Conservation (phyloP, 176 grass and related monocot genomes). For the Zoysia japonica region DNA sequence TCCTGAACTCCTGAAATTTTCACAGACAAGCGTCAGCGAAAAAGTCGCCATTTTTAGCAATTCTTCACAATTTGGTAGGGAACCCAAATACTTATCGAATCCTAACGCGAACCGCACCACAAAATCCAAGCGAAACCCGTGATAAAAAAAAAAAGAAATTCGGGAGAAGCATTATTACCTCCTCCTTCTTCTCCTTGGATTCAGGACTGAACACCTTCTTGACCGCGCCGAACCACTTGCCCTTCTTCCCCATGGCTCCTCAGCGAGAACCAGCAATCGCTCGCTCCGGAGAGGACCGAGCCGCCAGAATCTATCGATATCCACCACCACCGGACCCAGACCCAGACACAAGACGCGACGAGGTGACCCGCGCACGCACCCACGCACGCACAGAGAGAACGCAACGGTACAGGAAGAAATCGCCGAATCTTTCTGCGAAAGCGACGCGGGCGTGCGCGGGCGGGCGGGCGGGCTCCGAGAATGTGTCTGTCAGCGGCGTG, state of each 20-base stretch:
- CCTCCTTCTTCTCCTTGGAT: conserved; percentile 84
- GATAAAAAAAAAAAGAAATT: background rate
- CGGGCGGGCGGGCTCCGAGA: background rate
- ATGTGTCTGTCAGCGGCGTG: conserved; percentile 40
- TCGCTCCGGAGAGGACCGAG: conserved; percentile 32
- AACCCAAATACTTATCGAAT: conserved; percentile 9
- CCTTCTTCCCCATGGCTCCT: conserved; percentile 90
- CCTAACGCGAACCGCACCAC: background rate
- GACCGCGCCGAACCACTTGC: conserved; percentile 96
- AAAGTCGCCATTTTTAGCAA: background rate
- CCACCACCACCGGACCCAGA: background rate
- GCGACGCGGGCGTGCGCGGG: conserved; percentile 17
- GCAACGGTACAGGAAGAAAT: conserved; percentile 7
- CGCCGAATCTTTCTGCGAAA: conserved; percentile 43
- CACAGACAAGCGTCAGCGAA: background rate
- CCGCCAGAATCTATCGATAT: conserved; percentile 45
- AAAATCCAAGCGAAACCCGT: background rate
- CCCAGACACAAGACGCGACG: conserved; percentile 1
- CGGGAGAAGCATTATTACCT: conserved; percentile 30
- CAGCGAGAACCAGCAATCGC: background rate
- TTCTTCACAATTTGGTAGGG: background rate
- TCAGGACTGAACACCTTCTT: conserved; percentile 99
- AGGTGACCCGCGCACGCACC: background rate
- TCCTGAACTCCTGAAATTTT: background rate
- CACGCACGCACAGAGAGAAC: background rate